phyloP scores from a whole-genome alignment of 2,329 filamentous ascomycete genomes.

The Alternaria incomplexa region DNA sequence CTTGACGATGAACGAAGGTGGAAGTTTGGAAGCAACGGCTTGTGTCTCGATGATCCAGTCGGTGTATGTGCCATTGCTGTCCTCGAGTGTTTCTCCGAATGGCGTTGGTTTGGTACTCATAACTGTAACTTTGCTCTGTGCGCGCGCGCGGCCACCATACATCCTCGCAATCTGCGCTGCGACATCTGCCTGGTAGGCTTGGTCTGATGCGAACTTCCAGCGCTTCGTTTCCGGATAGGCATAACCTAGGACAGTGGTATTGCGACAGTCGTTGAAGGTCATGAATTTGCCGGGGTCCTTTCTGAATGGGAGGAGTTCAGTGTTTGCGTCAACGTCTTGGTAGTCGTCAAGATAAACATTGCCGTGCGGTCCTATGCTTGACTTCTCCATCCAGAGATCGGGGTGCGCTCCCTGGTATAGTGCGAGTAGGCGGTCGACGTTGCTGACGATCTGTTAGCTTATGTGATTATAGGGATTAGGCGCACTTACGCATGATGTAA shows the following conservation, averaged over 20 bases:
- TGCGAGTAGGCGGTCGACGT: slow-evolving; percentile 61
- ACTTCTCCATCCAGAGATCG: slow-evolving; percentile 65
- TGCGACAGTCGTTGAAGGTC: slow-evolving; percentile 34
- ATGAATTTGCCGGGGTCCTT: slow-evolving; percentile 32
- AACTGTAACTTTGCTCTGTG: slow-evolving; percentile 13
- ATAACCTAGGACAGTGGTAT: slow-evolving; percentile 39
- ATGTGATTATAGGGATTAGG: not conserved
- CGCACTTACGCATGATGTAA: slow-evolving; percentile 49
- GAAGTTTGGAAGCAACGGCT: slow-evolving; percentile 11
- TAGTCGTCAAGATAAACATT: slow-evolving; percentile 50
- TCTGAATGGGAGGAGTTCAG: slow-evolving; percentile 50
- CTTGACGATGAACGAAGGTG: slow-evolving; percentile 27
- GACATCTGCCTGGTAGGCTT: slow-evolving; percentile 15
- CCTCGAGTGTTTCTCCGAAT: not conserved
- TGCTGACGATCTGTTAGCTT: slow-evolving; percentile 16
- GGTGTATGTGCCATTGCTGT: slow-evolving; percentile 16
- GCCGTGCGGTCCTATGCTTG: slow-evolving; percentile 25
- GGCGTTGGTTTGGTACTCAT: not conserved
- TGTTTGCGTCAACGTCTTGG: slow-evolving; percentile 54
- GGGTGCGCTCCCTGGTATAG: slow-evolving; percentile 79
- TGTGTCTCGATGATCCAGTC: slow-evolving; percentile 35
- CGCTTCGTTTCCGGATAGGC: slow-evolving; percentile 45
- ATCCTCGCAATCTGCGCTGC: slow-evolving; percentile 24
- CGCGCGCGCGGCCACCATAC: slow-evolving; percentile 20
- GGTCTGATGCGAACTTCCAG: slow-evolving; percentile 21